Percentiles rank a stretch among this genome's conserved stretches.
Evolutionary conservation across 805 yeast genomes (phyloP).

Genomic region (Ascoidea rubescens): DNA sequence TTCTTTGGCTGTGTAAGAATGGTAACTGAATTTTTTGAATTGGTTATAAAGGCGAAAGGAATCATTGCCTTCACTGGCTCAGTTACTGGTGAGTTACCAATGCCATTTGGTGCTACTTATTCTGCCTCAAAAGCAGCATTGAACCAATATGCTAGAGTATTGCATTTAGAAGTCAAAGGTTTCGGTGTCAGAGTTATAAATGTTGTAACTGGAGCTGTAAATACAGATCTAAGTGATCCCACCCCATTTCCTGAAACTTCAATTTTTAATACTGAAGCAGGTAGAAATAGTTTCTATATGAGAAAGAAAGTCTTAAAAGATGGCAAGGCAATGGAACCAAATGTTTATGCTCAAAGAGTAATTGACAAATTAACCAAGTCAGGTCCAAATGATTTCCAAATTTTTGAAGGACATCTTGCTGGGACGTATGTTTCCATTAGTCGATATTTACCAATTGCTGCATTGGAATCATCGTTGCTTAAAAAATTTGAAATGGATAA

Average conservation of each 20-base stretch:
- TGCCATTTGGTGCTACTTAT: slow-evolving; percentile 59
- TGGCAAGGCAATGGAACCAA: slow-evolving; percentile 46
- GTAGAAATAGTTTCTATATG: slow-evolving; percentile 28
- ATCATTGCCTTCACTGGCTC: slow-evolving; percentile 66
- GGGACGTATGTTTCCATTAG: not conserved
- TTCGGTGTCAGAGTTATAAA: slow-evolving; percentile 60
- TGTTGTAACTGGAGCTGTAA: slow-evolving; percentile 64
- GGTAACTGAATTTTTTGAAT: slow-evolving; percentile 40
- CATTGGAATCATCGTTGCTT: not conserved
- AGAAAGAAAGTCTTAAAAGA: slow-evolving; percentile 46
- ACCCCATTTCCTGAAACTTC: slow-evolving; percentile 44
- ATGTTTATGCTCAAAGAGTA: slow-evolving; percentile 39
- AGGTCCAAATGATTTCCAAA: not conserved
- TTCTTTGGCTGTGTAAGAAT: slow-evolving; percentile 56
- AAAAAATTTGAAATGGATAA: not conserved
- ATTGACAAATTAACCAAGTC: slow-evolving; percentile 29
- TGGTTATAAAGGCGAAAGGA: slow-evolving; percentile 52
- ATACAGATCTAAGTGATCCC: slow-evolving; percentile 45
- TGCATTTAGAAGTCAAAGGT: slow-evolving; percentile 55
- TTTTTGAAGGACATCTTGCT: slow-evolving; percentile 5
- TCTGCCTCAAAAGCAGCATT: slow-evolving; percentile 64
- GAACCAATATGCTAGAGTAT: slow-evolving; percentile 49
- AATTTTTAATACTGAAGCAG: slow-evolving; percentile 35
- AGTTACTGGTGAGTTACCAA: slow-evolving; percentile 45
- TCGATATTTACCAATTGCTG: not conserved